These are phyloP conservation scores for Colletotrichum truncatum DNA, from an alignment of 2,329 filamentous ascomycete genomes.

Conservation along the genomic window DNA sequence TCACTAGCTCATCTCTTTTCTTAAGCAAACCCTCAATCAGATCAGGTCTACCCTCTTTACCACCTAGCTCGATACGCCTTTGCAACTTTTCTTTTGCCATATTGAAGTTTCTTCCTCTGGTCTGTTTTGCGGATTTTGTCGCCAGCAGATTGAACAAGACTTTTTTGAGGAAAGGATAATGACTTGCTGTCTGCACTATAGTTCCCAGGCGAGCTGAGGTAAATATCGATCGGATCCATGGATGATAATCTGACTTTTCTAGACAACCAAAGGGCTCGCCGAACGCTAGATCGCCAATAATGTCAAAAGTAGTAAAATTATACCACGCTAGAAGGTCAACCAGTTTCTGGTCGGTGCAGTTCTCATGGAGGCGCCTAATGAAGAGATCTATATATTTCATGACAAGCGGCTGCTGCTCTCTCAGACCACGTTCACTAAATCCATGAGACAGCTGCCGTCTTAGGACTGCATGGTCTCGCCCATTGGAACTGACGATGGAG, in stretches of 20 bases:
- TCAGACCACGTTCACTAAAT: conserved; percentile 40
- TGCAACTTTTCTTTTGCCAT: conserved; percentile 9
- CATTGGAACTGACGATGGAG: conserved; percentile 28
- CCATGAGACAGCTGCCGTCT: conserved; percentile 36
- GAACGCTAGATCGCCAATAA: conserved; percentile 36
- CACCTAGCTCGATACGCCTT: conserved; percentile 20
- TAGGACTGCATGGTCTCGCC: conserved; percentile 30
- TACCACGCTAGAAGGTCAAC: conserved; percentile 30
- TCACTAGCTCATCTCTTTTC: conserved; percentile 23
- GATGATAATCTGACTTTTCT: conserved; percentile 24
- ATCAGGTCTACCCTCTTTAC: conserved; percentile 25
- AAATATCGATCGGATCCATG: conserved; percentile 13
- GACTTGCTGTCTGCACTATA: neutral
- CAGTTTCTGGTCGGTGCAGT: neutral
- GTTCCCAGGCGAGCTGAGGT: neutral
- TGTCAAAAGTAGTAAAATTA: conserved; percentile 33
- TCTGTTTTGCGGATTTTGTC: neutral
- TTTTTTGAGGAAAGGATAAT: neutral
- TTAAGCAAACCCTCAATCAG: conserved; percentile 32
- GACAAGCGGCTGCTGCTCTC: conserved; percentile 40
- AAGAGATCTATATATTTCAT: conserved; percentile 28
- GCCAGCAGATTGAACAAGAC: neutral
- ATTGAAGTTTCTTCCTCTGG: neutral
- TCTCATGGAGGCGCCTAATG: conserved; percentile 26
- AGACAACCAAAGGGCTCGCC: conserved; percentile 31